Evolutionary conservation across 768 basidiomycete species (phyloP), one percentile per base, ranked within the genome.

Genomic region (Suillus sp.): DNA sequence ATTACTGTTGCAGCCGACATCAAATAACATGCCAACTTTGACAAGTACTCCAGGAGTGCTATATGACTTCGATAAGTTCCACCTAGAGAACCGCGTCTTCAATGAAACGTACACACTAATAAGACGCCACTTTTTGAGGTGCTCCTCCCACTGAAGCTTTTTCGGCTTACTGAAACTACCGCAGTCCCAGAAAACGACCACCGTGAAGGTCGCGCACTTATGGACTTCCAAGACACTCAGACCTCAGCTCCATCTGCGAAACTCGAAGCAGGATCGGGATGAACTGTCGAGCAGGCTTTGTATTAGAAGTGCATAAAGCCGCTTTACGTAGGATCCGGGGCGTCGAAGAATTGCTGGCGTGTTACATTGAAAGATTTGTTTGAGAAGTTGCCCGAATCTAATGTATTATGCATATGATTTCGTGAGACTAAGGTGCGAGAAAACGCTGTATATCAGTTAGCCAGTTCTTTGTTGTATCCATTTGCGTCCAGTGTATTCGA

Each of bases 281-380:
- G 74, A 75, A 57, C 37, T 74, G 7, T 69, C 74, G 1, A 74
- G 72, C 4, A 74, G 61, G 61, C 16, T 74, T n/a, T 74, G 72
- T 22, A 58, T 74, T 16, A 69, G 72, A 47, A 64, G 64, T 34
- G 65, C 68, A 58, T 60, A 65, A 42, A 70, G 62, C 58, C 71
- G 35, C 50, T 74, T 67, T 51, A 63, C 70, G 11, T 65, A 74
- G 13, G 69, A 72, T 51, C 48, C 62, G 38, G 66, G 72, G 14
- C 70, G 67, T 70, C 62, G 72, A 25, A 70, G 65, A 60, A 67
- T 66, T 42, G 60, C 54, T 20, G 66, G 69, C 66, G 53, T 2
- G 59, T 75, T 13, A 67, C 70, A 18, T 67, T 74, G n/a, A 35
- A 61, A 50, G 27, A 9, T 43, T 20, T 40, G 32, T 34, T 32